Conservation (phyloP, 805 yeast genomes). For the Candida jianshihensis region DNA sequence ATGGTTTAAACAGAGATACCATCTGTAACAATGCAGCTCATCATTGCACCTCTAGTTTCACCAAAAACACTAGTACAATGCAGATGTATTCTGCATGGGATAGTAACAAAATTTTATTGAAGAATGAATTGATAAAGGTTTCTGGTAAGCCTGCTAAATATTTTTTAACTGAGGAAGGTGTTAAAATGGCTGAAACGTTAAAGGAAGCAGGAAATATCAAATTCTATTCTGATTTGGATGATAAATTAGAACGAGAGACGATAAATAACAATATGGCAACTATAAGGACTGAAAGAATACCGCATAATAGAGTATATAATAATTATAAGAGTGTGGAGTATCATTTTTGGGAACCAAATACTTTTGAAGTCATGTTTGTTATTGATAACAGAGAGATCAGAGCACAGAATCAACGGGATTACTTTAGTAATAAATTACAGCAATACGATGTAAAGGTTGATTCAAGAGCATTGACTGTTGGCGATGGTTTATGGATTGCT, state of each 20-base stretch:
- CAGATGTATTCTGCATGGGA: conserved; percentile 75
- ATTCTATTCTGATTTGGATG: too few species aligned
- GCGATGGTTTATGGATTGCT: conserved; percentile 91
- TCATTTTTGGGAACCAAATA: conserved; percentile 52
- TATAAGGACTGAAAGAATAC: neutral
- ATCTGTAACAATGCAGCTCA: conserved; percentile 47
- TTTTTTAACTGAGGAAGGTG: conserved; percentile 64
- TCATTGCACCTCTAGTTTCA: conserved; percentile 53
- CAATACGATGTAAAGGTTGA: conserved; percentile 44
- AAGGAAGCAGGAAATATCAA: conserved; percentile 36
- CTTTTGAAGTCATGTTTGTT: conserved; percentile 53
- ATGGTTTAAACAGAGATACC: conserved; percentile 61
- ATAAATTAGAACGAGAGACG: conserved; percentile 17
- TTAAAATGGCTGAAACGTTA: conserved; percentile 50
- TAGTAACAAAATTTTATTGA: conserved; percentile 54
- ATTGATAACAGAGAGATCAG: conserved; percentile 82
- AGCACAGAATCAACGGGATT: conserved; percentile 60
- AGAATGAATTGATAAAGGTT: conserved; percentile 48
- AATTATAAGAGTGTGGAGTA: conserved; percentile 14
- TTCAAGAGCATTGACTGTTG: conserved; percentile 59
- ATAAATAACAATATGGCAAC: neutral
- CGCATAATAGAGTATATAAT: conserved; percentile 3
- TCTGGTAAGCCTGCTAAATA: conserved; percentile 56
- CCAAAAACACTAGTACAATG: conserved; percentile 49
- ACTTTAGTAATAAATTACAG: conserved; percentile 50